A percentile compares a stretch with the other conserved stretches of the same genome.
Conservation (phyloP, 2,329 filamentous ascomycete species). For the Huntiella bhutanensis region DNA sequence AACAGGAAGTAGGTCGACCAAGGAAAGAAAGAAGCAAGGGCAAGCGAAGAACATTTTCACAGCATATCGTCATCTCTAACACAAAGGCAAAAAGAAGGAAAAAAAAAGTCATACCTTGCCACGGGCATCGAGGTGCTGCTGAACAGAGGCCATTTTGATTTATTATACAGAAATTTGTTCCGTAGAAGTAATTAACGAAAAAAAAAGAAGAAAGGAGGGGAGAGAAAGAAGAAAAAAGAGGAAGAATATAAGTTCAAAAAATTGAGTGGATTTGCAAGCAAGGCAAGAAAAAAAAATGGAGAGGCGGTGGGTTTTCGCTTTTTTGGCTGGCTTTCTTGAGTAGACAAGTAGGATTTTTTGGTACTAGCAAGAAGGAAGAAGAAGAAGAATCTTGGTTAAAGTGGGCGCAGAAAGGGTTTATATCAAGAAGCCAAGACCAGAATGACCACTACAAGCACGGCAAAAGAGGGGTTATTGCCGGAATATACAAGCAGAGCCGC, state of each 20-base stretch:
- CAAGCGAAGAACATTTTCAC: too few relatives aligned
- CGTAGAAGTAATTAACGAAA: conserved; percentile 9
- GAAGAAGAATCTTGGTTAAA: background rate
- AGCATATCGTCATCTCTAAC: too few relatives aligned
- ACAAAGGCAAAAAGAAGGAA: background rate
- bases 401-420: conserved; percentile 7
- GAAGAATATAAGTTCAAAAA: conserved; percentile 3
- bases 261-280: conserved; percentile 5
- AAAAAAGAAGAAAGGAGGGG: conserved; percentile 11
- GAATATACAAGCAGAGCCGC: background rate
- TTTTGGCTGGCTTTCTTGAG: too few relatives aligned
- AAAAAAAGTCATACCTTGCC: conserved; percentile 24
- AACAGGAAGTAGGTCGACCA: conserved; percentile 2
- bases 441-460: background rate
- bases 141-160: conserved; percentile 40
- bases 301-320: background rate
- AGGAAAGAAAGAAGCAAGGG: too few relatives aligned
- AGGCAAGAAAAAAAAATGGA: conserved; percentile 7
- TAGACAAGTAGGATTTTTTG: too few relatives aligned
- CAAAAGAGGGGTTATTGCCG: background rate
- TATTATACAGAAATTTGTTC: conserved; percentile 2
- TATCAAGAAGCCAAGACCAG: conserved; percentile 1
- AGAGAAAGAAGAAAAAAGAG: conserved; percentile 4
- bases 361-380: too few relatives aligned
- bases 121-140: conserved; percentile 71